Conservation (phyloP, 768 basidiomycete species). For the Dioszegia hungarica region DNA sequence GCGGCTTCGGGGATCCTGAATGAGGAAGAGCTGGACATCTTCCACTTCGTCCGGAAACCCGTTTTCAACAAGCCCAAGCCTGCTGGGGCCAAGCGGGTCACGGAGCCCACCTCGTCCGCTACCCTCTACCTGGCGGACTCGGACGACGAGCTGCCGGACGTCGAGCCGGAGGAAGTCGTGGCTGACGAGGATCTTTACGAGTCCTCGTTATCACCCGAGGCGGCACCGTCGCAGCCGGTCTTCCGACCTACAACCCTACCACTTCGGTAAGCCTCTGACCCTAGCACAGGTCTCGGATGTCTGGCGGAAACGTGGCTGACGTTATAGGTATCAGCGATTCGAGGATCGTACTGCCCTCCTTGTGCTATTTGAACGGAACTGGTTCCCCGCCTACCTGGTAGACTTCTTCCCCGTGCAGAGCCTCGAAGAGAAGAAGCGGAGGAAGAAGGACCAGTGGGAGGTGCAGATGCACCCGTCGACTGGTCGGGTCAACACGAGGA, state of each 20-base stretch:
- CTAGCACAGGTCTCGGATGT: too few relatives aligned
- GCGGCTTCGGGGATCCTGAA: too few relatives aligned
- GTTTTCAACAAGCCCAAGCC: not conserved
- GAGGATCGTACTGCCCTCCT: not conserved
- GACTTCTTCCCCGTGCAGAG: conserved; percentile 11
- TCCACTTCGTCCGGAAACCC: not conserved
- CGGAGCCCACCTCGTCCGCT: not conserved
- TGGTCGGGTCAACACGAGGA: not conserved
- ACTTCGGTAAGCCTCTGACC: not conserved
- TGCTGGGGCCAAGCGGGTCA: not conserved
- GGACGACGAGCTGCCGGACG: not conserved
- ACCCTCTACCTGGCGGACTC: not conserved
- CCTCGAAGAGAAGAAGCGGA: not conserved
- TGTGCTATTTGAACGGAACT: not conserved
- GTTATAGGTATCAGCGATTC: not conserved
- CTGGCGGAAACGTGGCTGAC: not conserved
- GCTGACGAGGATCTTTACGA: too few relatives aligned
- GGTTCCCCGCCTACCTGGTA: conserved; percentile 9
- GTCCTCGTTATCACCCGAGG: too few relatives aligned
- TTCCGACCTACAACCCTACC: not conserved
- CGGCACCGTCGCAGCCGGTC: too few relatives aligned
- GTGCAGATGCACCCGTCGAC: not conserved
- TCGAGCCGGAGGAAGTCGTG: not conserved
- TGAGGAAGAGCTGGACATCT: too few relatives aligned
- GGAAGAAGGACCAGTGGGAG: conserved; percentile 2